Percentiles rank a stretch among this genome's conserved stretches.
phyloP scores from a whole-genome alignment of 2,329 filamentous ascomycete species.

The Zymoseptoria passerinii region DNA sequence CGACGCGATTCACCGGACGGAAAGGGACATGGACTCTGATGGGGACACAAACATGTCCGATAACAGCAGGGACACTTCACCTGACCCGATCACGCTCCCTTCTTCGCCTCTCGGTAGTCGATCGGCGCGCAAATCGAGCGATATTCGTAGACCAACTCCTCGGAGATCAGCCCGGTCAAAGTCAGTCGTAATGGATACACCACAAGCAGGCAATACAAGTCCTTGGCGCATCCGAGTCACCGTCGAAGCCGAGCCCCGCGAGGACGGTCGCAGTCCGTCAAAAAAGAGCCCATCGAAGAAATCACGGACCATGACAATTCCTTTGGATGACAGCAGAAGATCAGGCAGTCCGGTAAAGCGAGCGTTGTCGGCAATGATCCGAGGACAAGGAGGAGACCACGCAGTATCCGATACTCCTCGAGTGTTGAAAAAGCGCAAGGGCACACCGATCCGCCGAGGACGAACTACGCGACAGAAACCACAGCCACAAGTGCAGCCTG shows the following conservation, averaged over 20 bases:
- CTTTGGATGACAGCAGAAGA: background rate
- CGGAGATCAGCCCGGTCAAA: constrained; percentile 32
- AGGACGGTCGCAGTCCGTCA: constrained; percentile 16
- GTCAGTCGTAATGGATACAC: constrained; percentile 38
- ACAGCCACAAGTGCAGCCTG: background rate
- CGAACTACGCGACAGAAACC: constrained; percentile 1
- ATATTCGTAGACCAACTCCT: constrained; percentile 22
- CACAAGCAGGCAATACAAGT: constrained; percentile 32
- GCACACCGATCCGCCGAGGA: constrained; percentile 19
- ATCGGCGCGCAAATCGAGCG: constrained; percentile 28
- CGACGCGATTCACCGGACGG: background rate
- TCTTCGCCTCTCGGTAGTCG: constrained; percentile 25
- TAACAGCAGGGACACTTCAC: constrained; percentile 23
- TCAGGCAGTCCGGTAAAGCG: constrained; percentile 5
- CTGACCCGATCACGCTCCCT: constrained; percentile 28
- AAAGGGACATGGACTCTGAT: background rate
- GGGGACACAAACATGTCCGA: background rate
- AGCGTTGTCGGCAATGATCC: constrained; percentile 1
- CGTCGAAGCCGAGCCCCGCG: constrained; percentile 39
- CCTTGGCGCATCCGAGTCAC: constrained; percentile 45
- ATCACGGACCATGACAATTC: background rate
- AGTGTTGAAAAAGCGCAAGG: constrained; percentile 22
- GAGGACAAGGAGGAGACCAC: constrained; percentile 1
- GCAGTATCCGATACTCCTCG: constrained; percentile 6
- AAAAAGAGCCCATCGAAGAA: constrained; percentile 10